Percentiles rank a stretch among this genome's conserved stretches.
Conservation (phyloP, 2,329 filamentous ascomycete genomes). For the Aspergillus hiratsukae region DNA sequence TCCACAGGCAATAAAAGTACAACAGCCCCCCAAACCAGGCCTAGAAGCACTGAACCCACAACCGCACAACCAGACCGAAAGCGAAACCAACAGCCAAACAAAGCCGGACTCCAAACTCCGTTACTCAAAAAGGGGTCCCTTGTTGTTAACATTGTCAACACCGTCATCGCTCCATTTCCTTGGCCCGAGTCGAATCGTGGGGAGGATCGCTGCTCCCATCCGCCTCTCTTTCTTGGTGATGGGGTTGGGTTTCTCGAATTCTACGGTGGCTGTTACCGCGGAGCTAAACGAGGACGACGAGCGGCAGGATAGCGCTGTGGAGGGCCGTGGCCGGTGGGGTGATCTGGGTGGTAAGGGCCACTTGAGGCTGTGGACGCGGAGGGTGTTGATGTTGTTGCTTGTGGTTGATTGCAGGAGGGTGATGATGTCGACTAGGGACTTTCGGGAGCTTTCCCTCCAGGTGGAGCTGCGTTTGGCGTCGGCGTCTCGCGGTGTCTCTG, state of each 20-base stretch:
- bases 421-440: constrained; percentile 19
- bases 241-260: background rate
- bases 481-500: background rate
- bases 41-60: background rate
- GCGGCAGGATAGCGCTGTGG: background rate
- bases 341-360: constrained; percentile 1
- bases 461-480: constrained; percentile 6
- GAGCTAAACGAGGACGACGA: background rate
- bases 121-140: constrained; percentile 19
- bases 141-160: background rate
- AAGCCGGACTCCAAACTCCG: constrained; percentile 16
- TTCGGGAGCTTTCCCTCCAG: constrained; percentile 12
- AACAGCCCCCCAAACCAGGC: background rate
- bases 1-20: background rate
- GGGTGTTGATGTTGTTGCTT: background rate
- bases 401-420: constrained; percentile 11
- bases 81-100: constrained; percentile 13
- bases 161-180: background rate
- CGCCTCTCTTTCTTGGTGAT: constrained; percentile 1
- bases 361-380: constrained; percentile 2
- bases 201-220: constrained; percentile 3
- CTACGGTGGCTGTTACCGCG: background rate
- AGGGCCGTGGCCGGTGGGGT: background rate
- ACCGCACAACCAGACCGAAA: constrained; percentile 12
- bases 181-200: background rate